A percentile compares a stretch with the other conserved stretches of the same genome.
Conservation (phyloP, 1,284 basidiomycete species). For the Ceratobasidium sp. region DNA sequence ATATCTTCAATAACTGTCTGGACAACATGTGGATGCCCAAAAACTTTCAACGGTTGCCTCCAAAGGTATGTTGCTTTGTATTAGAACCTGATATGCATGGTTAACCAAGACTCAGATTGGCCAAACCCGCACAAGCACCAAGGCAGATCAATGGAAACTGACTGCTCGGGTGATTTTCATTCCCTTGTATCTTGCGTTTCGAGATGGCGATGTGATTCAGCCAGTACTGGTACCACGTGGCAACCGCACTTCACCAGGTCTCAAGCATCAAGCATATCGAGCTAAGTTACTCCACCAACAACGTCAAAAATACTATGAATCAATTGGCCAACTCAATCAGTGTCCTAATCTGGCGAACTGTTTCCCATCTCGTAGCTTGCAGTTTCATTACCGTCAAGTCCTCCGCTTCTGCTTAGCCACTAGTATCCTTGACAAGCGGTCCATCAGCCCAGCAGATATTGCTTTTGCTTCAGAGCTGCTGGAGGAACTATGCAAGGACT, state of each 20-base stretch:
- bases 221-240: conserved; percentile 5
- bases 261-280: conserved; percentile 4
- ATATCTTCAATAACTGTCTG: conserved; percentile 4
- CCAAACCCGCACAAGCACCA: not conserved
- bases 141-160: conserved; percentile 41
- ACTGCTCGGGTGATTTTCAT: conserved; percentile 2
- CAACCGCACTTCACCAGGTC: not conserved
- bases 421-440: not conserved
- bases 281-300: conserved; percentile 28
- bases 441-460: not conserved
- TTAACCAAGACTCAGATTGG: conserved; percentile 12
- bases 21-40: conserved; percentile 28
- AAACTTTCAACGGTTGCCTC: conserved; percentile 16
- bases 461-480: not conserved
- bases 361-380: not conserved
- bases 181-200: conserved; percentile 19
- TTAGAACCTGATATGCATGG: not conserved
- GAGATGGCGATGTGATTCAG: conserved; percentile 3
- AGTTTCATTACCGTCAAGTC: conserved; percentile 10
- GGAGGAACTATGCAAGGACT: not conserved
- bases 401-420: conserved; percentile 4
- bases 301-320: not conserved
- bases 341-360: not conserved
- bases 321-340: conserved; percentile 27
- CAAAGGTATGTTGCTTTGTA: conserved; percentile 29